Conservation (phyloP, 306 rosid genomes). For the Quercus aquifolioides region DNA sequence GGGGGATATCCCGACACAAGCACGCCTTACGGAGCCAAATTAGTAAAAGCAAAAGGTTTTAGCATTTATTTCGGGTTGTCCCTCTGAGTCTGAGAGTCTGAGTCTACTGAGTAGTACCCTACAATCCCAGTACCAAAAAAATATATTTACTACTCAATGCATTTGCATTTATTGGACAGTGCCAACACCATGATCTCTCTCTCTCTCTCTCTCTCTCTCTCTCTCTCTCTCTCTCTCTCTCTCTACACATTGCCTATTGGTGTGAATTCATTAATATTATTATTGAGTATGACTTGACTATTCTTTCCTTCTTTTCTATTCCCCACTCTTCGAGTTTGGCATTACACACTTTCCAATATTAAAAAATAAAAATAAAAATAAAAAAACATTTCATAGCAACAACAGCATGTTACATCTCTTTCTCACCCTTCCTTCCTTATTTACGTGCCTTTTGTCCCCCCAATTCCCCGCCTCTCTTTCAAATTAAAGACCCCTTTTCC, state of each 20-base stretch:
- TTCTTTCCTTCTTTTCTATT: slow-evolving; percentile 34
- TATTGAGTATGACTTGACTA: slow-evolving; percentile 48
- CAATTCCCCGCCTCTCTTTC: not conserved
- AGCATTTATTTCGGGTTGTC: slow-evolving; percentile 36
- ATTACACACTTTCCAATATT: slow-evolving; percentile 42
- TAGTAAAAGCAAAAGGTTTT: slow-evolving; percentile 23
- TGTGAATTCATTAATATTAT: slow-evolving; percentile 27
- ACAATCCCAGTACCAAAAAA: not conserved
- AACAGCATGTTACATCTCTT: not conserved
- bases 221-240: slow-evolving; percentile 16
- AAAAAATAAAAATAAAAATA: no score
- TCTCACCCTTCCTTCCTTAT: slow-evolving; percentile 5
- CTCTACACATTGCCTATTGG: slow-evolving; percentile 30
- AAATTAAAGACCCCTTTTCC: not conserved
- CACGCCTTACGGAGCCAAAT: slow-evolving; percentile 24
- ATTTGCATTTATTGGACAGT: slow-evolving; percentile 66
- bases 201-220: slow-evolving; percentile 14
- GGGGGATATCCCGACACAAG: slow-evolving; percentile 21
- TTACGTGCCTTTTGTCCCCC: slow-evolving; percentile 18
- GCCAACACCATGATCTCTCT: slow-evolving; percentile 50
- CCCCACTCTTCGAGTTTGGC: slow-evolving; percentile 24
- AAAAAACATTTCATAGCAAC: not conserved
- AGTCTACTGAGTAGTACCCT: not conserved
- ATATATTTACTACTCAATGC: slow-evolving; percentile 26
- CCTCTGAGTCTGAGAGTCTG: slow-evolving; percentile 9